phyloP scores from a whole-genome alignment of 2,329 filamentous ascomycete species.

The Fusarium cicatricum region DNA sequence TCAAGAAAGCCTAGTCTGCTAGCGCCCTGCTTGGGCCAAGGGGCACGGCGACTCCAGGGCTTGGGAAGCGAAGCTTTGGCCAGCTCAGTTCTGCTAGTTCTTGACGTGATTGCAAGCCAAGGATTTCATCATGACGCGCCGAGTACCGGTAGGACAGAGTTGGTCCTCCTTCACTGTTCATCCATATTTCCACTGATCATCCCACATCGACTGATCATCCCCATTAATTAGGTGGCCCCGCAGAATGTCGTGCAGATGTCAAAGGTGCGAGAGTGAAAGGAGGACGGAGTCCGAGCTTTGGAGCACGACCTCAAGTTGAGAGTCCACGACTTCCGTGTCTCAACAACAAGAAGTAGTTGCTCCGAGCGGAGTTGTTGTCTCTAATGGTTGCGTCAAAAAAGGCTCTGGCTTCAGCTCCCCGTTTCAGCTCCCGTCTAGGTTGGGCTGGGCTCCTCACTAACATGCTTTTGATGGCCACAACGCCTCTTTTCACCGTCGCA shows the following conservation, averaged over 20 bases:
- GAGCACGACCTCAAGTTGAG: constrained; percentile 8
- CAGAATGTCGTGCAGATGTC: constrained; percentile 28
- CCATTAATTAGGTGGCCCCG: constrained; percentile 12
- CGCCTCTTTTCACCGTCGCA: background rate
- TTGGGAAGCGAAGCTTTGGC: constrained; percentile 7
- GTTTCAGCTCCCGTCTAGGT: constrained; percentile 8
- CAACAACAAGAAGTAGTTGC: background rate
- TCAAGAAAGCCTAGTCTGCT: constrained; percentile 17
- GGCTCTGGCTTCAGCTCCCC: constrained; percentile 11
- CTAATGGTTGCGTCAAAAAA: background rate
- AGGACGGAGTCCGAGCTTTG: constrained; percentile 18
- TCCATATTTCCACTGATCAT: background rate
- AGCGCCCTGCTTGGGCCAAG: constrained; percentile 24
- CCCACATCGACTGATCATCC: constrained; percentile 6
- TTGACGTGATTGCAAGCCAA: constrained; percentile 16
- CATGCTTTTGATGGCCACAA: constrained; percentile 13
- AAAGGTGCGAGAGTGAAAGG: background rate
- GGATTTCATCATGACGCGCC: constrained; percentile 28
- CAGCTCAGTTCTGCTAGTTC: constrained; percentile 22
- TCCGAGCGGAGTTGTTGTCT: background rate
- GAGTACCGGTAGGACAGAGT: constrained; percentile 10
- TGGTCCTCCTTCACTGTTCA: background rate
- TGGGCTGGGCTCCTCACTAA: constrained; percentile 12
- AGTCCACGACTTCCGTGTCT: background rate
- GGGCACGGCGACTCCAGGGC: constrained; percentile 4